Evolutionary conservation across 2,329 filamentous ascomycete species (phyloP).

Genomic region (Westerdykella aurantiaca): DNA sequence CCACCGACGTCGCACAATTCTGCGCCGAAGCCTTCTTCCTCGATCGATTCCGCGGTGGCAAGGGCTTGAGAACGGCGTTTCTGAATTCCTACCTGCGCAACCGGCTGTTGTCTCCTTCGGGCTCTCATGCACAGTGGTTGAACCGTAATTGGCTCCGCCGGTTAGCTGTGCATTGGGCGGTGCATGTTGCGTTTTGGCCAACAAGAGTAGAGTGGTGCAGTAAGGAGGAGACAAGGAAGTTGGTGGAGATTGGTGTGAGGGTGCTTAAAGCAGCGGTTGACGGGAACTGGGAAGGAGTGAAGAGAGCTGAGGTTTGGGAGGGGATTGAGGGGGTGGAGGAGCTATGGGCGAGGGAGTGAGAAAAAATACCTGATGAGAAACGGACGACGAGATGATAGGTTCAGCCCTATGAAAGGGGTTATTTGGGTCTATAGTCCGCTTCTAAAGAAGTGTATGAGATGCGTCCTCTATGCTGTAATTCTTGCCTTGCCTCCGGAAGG

Average conservation of each 20-base stretch:
- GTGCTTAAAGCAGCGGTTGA: slow-evolving; percentile 13
- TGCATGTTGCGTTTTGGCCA: slow-evolving; percentile 34
- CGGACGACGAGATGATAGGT: too few species aligned
- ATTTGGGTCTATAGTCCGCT: too few species aligned
- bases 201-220: slow-evolving; percentile 18
- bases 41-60: slow-evolving; percentile 28
- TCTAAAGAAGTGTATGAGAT: too few species aligned
- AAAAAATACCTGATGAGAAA: too few species aligned
- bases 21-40: slow-evolving; percentile 35
- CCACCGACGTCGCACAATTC: slow-evolving; percentile 37
- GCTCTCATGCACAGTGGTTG: not conserved
- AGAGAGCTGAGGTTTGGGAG: slow-evolving; percentile 1
- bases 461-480: too few species aligned
- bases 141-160: slow-evolving; percentile 19
- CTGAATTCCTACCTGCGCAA: slow-evolving; percentile 19
- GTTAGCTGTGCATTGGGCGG: slow-evolving; percentile 32
- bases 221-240: slow-evolving; percentile 1
- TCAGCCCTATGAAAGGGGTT: too few species aligned
- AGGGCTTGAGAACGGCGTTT: slow-evolving; percentile 24
- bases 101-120: not conserved
- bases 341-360: not conserved
- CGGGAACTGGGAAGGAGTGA: slow-evolving; percentile 17
- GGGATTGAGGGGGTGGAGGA: not conserved
- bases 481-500: too few species aligned
- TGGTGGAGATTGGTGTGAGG: slow-evolving; percentile 12